phyloP scores from a whole-genome alignment of 345 rosid species.

The Citrus mangshanensis region DNA sequence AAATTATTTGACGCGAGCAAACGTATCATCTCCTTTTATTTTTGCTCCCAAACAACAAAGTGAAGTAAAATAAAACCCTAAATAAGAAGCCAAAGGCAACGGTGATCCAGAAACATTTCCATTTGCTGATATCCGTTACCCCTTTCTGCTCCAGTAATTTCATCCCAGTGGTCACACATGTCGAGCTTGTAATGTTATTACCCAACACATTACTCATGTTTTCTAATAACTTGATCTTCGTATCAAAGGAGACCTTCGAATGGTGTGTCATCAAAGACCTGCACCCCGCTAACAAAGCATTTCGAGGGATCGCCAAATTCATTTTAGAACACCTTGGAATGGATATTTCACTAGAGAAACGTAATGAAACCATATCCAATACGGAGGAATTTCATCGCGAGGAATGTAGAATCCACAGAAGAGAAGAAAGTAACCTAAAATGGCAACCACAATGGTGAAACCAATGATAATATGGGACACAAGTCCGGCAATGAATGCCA shows the following conservation, averaged over 20 bases:
- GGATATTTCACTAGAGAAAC: constrained; percentile 35
- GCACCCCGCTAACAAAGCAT: constrained; percentile 32
- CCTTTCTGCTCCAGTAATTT: constrained; percentile 22
- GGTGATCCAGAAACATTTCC: constrained; percentile 35
- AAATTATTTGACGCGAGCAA: not conserved
- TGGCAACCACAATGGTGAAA: constrained; percentile 23
- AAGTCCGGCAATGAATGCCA: constrained; percentile 45
- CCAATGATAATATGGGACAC: constrained; percentile 42
- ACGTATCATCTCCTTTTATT: constrained; percentile 26
- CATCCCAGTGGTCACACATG: constrained; percentile 25
- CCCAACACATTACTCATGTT: constrained; percentile 25
- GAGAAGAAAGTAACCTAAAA: constrained; percentile 29
- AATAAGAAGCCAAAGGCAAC: constrained; percentile 34
- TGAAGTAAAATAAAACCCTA: constrained; percentile 28
- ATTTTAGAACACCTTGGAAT: constrained; percentile 15
- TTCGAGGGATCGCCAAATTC: constrained; percentile 23
- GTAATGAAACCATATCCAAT: constrained; percentile 37
- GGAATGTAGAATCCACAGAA: constrained; percentile 39
- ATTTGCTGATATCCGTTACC: constrained; percentile 27
- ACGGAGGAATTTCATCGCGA: constrained; percentile 26
- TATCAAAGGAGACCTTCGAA: not conserved
- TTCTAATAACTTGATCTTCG: constrained; percentile 27
- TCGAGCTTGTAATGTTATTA: constrained; percentile 20
- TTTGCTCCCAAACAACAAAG: constrained; percentile 33
- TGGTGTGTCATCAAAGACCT: constrained; percentile 31